Conservation (phyloP, 148 eudicot genomes). For the Rhododendron williamsianum region DNA sequence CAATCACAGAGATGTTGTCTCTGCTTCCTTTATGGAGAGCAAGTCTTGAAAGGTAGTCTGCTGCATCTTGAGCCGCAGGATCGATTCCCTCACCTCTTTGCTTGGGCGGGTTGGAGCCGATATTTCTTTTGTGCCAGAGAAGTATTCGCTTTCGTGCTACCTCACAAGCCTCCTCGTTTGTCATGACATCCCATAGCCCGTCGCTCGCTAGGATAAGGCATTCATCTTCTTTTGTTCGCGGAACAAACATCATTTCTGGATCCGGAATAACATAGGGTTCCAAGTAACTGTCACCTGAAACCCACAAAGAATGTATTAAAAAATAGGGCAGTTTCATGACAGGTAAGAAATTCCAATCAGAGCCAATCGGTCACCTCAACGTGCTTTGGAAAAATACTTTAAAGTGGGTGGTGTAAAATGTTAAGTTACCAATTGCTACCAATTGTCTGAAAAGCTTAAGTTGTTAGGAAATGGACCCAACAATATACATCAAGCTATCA, state of each 20-base stretch:
- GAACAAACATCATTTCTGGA: slow-evolving; percentile 43
- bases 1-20: slow-evolving; percentile 54
- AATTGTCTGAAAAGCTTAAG: not conserved
- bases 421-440: too few relatives aligned
- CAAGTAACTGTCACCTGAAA: slow-evolving; percentile 48
- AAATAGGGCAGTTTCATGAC: not conserved
- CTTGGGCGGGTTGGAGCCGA: not conserved
- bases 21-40: slow-evolving; percentile 55
- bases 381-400: not conserved
- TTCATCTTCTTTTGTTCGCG: slow-evolving; percentile 44
- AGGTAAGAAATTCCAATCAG: not conserved
- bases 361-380: too few relatives aligned
- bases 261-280: slow-evolving; percentile 58
- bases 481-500: not conserved
- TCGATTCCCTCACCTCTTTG: slow-evolving; percentile 37
- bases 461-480: not conserved
- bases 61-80: slow-evolving; percentile 51
- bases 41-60: slow-evolving; percentile 42
- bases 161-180: slow-evolving; percentile 50
- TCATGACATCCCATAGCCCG: slow-evolving; percentile 62
- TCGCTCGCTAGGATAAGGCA: slow-evolving; percentile 55
- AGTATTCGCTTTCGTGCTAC: slow-evolving; percentile 49
- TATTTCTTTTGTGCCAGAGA: slow-evolving; percentile 50
- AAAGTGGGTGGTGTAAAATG: not conserved
- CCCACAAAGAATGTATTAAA: not conserved